phyloP scores from a whole-genome alignment of 1,284 basidiomycete species.

The Jaminaea rosea region DNA sequence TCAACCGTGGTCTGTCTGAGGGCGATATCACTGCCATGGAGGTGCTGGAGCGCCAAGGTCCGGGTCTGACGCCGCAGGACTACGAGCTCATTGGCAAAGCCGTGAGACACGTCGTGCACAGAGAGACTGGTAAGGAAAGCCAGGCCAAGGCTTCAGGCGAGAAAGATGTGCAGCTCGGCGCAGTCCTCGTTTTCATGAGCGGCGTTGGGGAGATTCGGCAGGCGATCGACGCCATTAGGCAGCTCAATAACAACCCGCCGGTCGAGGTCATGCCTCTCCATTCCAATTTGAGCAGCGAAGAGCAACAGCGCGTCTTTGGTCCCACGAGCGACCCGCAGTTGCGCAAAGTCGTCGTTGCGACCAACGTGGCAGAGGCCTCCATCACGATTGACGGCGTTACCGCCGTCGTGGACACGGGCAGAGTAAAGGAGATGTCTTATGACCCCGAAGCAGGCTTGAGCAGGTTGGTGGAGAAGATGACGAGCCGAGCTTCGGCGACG shows the following conservation, averaged over 20 bases:
- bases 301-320: conserved; percentile 71
- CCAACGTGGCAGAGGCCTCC: conserved; percentile 85
- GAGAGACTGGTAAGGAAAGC: conserved; percentile 47
- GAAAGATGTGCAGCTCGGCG: conserved; percentile 48
- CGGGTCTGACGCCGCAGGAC: conserved; percentile 54
- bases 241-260: conserved; percentile 39
- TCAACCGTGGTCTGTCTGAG: conserved; percentile 55
- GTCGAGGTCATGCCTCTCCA: conserved; percentile 73
- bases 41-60: conserved; percentile 56
- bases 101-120: conserved; percentile 58
- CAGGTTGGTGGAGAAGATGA: conserved; percentile 67
- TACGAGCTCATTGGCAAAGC: conserved; percentile 66
- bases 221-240: conserved; percentile 62
- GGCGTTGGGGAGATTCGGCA: conserved; percentile 54
- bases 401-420: conserved; percentile 61
- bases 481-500: conserved; percentile 68
- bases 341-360: conserved; percentile 80
- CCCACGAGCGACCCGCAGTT: conserved; percentile 52
- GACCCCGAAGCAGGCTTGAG: conserved; percentile 70
- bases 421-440: conserved; percentile 80
- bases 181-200: conserved; percentile 74
- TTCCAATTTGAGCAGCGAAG: conserved; percentile 74
- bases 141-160: conserved; percentile 53
- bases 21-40: conserved; percentile 57
- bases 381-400: conserved; percentile 63